Base-by-base conservation (phyloP, 2,329 filamentous ascomycete genomes). In the Cladosporium sp. region DNA sequence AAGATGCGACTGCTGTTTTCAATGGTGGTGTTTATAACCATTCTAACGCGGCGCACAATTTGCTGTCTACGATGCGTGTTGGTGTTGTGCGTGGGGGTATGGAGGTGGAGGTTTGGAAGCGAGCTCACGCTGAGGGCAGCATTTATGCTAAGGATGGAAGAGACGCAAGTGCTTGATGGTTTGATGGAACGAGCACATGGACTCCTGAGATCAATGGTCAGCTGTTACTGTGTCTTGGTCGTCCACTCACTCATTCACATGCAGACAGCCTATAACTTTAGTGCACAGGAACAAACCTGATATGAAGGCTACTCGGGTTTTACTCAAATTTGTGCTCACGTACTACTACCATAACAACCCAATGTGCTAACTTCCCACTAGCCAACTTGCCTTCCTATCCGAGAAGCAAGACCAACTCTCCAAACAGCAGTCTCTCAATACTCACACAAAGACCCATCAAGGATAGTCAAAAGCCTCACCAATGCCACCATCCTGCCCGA, bases 61-160 rank as follows among this genome's bases (percentile, higher is more conserved):
- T 93, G 66, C 84, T 94, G 66, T 92, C 89, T 6, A 93, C 90
- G 69, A 93, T 93, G 90, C 86, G 91, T 71, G 88, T 93, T 18
- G 91, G 90, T 78, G 90, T 93, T 56, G 88, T 94, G 67, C 89
- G 90, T 59, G 91, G 91, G 69, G 91, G 91, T 34, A 91, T 89
- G 75, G 91, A 93, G 77, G 91, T 93, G 30, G 91, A 94, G 83
- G 91, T 93, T 79, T 94, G 91, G 91, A 93, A 93, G 85, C 88
- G 90, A 48, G 88, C 89, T 65, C 89, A 92, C 77, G 86, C 87
- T 72, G 90, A 92, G 80, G 91, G 91, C 83, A 92, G 54, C 8
- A 32, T 39, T 5, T 36, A 26, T 16, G 26, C 21, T 23, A 54
- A 32, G 18, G 26, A 30, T 8, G 51, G 18, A 3, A 2, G 8